Percentiles rank a stretch among this genome's conserved stretches.
phyloP scores from a whole-genome alignment of 208 protist species.

The Jaenimonas drosophilae region DNA sequence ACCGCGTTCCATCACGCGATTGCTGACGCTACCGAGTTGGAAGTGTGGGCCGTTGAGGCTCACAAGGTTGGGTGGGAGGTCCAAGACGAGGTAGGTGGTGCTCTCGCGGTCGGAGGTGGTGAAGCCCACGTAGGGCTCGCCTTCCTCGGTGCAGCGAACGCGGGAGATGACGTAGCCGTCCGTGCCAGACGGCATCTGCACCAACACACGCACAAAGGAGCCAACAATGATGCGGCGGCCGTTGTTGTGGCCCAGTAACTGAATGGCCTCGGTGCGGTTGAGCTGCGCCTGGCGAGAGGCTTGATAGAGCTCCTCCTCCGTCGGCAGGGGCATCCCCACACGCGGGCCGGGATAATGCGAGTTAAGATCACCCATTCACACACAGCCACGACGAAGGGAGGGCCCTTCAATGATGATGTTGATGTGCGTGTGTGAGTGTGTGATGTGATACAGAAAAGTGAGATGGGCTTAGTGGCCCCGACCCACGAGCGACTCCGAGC shows the following conservation, averaged over 20 bases:
- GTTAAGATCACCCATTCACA: too few relatives aligned
- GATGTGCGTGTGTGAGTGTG: too few relatives aligned
- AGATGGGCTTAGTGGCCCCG: too few relatives aligned
- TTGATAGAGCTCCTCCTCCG: conserved; percentile 46
- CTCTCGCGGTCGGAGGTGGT: conserved; percentile 21
- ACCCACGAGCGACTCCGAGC: too few relatives aligned
- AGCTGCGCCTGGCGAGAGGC: conserved; percentile 46
- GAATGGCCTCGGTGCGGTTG: conserved; percentile 57
- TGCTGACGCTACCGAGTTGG: conserved; percentile 80
- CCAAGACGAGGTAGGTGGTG: conserved; percentile 38
- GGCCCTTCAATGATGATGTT: too few relatives aligned
- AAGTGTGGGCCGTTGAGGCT: conserved; percentile 62
- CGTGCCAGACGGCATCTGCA: conserved; percentile 31
- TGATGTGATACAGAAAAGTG: too few relatives aligned
- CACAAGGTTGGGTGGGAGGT: conserved; percentile 37
- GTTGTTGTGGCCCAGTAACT: conserved; percentile 28
- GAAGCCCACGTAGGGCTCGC: conserved; percentile 65
- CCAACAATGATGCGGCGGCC: conserved; percentile 21
- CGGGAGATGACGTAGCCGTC: conserved; percentile 62
- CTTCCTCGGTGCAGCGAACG: conserved; percentile 24
- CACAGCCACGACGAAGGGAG: too few relatives aligned
- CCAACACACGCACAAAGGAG: conserved; percentile 62
- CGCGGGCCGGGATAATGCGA: too few relatives aligned
- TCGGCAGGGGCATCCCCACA: too few relatives aligned
- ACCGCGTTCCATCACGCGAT: conserved; percentile 49